Percentiles rank a stretch among this genome's conserved stretches.
phyloP scores from a whole-genome alignment of 257 asterid species.

The Hygrophila difformis region DNA sequence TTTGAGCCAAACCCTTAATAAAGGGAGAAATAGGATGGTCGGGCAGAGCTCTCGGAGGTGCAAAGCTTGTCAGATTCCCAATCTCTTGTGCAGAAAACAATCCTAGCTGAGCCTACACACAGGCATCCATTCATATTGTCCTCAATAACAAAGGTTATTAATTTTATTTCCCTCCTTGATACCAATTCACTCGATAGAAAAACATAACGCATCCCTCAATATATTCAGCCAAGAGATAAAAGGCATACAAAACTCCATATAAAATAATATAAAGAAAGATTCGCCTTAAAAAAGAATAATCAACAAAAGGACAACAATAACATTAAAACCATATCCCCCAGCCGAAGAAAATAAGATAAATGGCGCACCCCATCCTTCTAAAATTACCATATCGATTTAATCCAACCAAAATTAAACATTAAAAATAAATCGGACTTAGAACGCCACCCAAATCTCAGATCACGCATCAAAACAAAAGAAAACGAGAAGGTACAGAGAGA shows the following conservation, averaged over 20 bases:
- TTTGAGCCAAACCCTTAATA: slow-evolving; percentile 63
- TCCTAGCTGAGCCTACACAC: slow-evolving; percentile 99
- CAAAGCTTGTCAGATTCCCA: slow-evolving; percentile 79
- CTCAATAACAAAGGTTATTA: slow-evolving; percentile 29
- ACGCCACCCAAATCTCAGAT: no score
- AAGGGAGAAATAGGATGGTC: slow-evolving; percentile 47
- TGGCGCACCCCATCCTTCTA: no score
- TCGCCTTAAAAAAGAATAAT: no score
- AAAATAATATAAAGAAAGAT: neutral
- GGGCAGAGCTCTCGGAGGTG: slow-evolving; percentile 47
- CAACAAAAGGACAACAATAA: neutral
- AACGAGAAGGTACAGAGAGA: no score
- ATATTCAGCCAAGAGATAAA: neutral
- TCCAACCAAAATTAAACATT: no score
- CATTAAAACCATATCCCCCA: no score
- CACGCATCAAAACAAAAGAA: no score
- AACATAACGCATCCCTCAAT: slow-evolving; percentile 5
- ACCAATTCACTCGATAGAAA: slow-evolving; percentile 18
- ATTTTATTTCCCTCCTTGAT: slow-evolving; percentile 31
- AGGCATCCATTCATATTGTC: slow-evolving; percentile 59
- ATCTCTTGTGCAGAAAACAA: slow-evolving; percentile 78
- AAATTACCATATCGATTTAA: no score
- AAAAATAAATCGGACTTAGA: no score
- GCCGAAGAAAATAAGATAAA: neutral
- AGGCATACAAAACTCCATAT: neutral